Evolutionary conservation across 2,329 filamentous ascomycete species (phyloP).

Genomic region (Botrytis porri): DNA sequence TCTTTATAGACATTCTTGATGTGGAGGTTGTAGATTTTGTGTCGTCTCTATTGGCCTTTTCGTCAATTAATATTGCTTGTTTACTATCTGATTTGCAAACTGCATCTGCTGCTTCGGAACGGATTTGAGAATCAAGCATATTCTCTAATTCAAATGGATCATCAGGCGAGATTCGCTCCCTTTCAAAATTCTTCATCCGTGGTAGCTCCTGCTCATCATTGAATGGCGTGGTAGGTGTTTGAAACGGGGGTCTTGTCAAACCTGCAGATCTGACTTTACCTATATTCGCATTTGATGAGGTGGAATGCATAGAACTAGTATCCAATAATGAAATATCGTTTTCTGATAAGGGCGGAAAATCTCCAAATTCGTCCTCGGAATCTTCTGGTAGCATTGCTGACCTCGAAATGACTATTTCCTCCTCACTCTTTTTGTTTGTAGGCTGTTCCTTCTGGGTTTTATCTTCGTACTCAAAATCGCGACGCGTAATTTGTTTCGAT

Average conservation of each 20-base stretch:
- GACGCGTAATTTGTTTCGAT: background rate
- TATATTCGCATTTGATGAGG: background rate
- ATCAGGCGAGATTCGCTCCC: background rate
- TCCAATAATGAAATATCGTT: slow-evolving; percentile 27
- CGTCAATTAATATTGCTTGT: background rate
- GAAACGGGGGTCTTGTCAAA: background rate
- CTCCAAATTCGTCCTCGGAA: slow-evolving; percentile 38
- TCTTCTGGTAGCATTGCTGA: slow-evolving; percentile 21
- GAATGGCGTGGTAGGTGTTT: background rate
- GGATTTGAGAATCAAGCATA: slow-evolving; percentile 14
- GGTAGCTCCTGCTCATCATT: slow-evolving; percentile 9
- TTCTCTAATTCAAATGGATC: background rate
- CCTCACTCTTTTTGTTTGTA: background rate
- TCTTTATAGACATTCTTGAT: background rate
- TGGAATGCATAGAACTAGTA: slow-evolving; percentile 1
- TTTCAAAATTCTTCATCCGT: slow-evolving; percentile 11
- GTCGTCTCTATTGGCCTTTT: background rate
- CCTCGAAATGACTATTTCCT: background rate
- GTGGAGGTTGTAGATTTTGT: background rate
- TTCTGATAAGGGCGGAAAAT: slow-evolving; percentile 36
- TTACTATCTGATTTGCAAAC: background rate
- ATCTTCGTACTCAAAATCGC: background rate
- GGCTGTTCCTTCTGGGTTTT: slow-evolving; percentile 1
- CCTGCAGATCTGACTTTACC: background rate
- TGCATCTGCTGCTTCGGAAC: slow-evolving; percentile 9